A percentile compares a stretch with the other conserved stretches of the same genome.
These are phyloP conservation scores for Suhomyces faveliae DNA, from an alignment of 805 yeast genomes.

Conservation along the genomic window DNA sequence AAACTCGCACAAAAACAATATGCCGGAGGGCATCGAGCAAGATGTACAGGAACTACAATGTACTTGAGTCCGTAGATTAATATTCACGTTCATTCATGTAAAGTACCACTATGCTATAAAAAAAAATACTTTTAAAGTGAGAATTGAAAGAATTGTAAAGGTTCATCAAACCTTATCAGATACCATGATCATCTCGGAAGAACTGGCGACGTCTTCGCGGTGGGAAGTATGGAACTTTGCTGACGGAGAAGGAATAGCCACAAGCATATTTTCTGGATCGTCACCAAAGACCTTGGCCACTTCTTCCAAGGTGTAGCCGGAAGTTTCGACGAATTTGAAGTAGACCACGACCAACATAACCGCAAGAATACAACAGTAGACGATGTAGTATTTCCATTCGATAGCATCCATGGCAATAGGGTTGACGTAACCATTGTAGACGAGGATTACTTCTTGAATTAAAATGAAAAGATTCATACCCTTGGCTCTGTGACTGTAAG, in stretches of 20 bases:
- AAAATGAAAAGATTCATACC: constrained; percentile 34
- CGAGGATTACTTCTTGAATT: constrained; percentile 17
- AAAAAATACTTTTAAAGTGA: background rate
- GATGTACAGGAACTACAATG: background rate
- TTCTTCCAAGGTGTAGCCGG: constrained; percentile 44
- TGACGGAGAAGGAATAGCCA: background rate
- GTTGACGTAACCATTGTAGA: constrained; percentile 25
- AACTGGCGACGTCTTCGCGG: background rate
- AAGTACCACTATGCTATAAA: background rate
- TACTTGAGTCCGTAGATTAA: background rate
- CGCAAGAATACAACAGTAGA: constrained; percentile 31
- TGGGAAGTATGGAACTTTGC: constrained; percentile 3
- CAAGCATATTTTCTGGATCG: constrained; percentile 12
- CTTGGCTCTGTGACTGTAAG: constrained; percentile 41
- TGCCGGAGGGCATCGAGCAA: background rate
- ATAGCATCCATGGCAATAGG: constrained; percentile 41
- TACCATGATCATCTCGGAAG: background rate
- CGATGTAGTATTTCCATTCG: constrained; percentile 45
- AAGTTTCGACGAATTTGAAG: constrained; percentile 41
- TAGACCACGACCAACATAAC: constrained; percentile 28
- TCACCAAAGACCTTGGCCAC: constrained; percentile 43
- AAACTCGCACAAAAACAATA: background rate
- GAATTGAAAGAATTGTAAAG: background rate
- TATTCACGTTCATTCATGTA: background rate
- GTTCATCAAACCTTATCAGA: background rate